Conservation (phyloP, 106 monocot genomes). For the Allium sativum region DNA sequence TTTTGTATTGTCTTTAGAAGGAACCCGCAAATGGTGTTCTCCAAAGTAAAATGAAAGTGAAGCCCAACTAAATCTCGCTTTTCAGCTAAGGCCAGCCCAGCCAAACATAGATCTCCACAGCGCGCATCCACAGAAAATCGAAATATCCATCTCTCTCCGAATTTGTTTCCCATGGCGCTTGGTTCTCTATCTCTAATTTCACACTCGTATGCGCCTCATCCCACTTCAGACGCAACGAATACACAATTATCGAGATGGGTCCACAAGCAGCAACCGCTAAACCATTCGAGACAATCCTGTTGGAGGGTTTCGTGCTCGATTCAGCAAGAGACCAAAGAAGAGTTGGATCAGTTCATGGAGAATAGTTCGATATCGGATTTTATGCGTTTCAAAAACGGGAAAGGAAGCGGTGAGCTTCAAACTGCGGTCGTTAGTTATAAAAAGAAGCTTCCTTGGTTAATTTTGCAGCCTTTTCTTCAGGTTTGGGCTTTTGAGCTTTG, state of each 20-base stretch:
- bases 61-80: too few relatives aligned
- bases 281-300: background rate
- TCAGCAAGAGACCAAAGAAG: slow-evolving; percentile 5
- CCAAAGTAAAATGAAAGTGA: too few relatives aligned
- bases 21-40: too few relatives aligned
- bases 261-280: background rate
- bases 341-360: slow-evolving; percentile 28
- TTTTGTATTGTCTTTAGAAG: too few relatives aligned
- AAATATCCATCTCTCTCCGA: background rate
- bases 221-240: too few relatives aligned
- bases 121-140: slow-evolving; percentile 5
- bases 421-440: slow-evolving; percentile 76
- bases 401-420: slow-evolving; percentile 42
- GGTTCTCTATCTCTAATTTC: slow-evolving; percentile 10
- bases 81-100: too few relatives aligned
- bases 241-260: background rate
- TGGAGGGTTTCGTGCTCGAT: background rate
- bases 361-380: slow-evolving; percentile 66
- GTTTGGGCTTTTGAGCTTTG: slow-evolving; percentile 8
- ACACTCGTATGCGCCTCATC: background rate
- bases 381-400: slow-evolving; percentile 48
- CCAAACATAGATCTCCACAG: background rate
- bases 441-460: slow-evolving; percentile 67
- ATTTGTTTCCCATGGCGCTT: slow-evolving; percentile 1
- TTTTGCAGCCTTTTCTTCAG: slow-evolving; percentile 70